Percentiles rank a stretch among this genome's conserved stretches.
phyloP scores from a whole-genome alignment of 345 rosid genomes.

The Citrus inodora region DNA sequence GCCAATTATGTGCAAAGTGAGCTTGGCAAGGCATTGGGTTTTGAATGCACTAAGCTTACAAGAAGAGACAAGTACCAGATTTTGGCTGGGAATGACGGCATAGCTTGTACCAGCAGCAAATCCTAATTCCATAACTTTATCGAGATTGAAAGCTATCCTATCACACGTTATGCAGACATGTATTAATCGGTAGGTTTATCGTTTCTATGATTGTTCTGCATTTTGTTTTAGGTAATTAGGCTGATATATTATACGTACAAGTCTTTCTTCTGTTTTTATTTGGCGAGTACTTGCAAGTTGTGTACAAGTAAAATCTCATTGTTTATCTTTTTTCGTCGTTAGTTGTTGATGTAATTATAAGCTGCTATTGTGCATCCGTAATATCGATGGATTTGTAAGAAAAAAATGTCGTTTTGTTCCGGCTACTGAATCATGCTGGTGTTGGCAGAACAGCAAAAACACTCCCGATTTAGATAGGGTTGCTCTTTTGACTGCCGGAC shows the following conservation, averaged over 20 bases:
- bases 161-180: neutral
- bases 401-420: too few species aligned
- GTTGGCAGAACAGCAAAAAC: too few species aligned
- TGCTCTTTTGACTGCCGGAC: too few species aligned
- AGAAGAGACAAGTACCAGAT: constrained; percentile 71
- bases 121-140: neutral
- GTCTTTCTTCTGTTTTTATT: neutral
- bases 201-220: neutral
- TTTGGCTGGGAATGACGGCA: constrained; percentile 80
- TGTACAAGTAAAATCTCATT: neutral
- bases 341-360: too few species aligned
- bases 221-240: too few species aligned
- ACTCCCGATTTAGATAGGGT: too few species aligned
- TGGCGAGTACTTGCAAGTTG: neutral
- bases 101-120: constrained; percentile 7
- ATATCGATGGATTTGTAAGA: too few species aligned
- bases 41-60: constrained; percentile 62
- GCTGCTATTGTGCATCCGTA: too few species aligned
- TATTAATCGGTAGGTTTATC: neutral
- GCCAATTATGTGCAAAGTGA: constrained; percentile 59
- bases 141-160: neutral
- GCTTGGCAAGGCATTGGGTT: constrained; percentile 54
- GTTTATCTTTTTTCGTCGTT: neutral
- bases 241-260: neutral
- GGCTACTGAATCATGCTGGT: too few species aligned